Conservation (phyloP, 2,329 filamentous ascomycete genomes). For the Cryphonectria nitschkei region DNA sequence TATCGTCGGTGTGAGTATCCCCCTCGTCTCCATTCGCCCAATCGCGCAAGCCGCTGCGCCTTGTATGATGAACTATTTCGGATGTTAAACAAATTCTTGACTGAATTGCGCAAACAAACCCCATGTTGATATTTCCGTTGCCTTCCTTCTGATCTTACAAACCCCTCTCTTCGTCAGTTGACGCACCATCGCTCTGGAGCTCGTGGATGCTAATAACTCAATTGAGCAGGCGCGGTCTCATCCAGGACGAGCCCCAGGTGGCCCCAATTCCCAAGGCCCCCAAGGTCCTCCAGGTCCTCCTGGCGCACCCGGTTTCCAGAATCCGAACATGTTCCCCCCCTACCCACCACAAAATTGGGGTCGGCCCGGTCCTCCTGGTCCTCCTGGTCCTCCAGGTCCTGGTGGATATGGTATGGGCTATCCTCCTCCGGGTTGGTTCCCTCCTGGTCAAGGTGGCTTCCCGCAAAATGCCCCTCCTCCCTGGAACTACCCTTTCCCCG, state of each 20-base stretch:
- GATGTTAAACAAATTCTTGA: slow-evolving; percentile 87
- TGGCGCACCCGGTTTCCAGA: slow-evolving; percentile 36
- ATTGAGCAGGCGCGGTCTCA: slow-evolving; percentile 46
- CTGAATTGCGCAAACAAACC: slow-evolving; percentile 88
- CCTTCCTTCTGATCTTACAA: slow-evolving; percentile 92
- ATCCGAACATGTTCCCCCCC: slow-evolving; percentile 33
- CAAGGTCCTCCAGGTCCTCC: slow-evolving; percentile 32
- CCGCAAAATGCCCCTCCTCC: slow-evolving; percentile 66
- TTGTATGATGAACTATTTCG: slow-evolving; percentile 91
- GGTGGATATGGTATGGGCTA: slow-evolving; percentile 69
- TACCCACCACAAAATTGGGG: slow-evolving; percentile 39
- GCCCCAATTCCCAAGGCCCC: slow-evolving; percentile 24
- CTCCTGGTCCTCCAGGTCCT: slow-evolving; percentile 35
- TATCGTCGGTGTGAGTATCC: slow-evolving; percentile 89
- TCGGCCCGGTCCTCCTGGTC: slow-evolving; percentile 35
- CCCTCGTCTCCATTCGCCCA: slow-evolving; percentile 18
- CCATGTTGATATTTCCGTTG: slow-evolving; percentile 99
- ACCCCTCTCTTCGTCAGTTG: slow-evolving; percentile 32
- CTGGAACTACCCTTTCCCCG: slow-evolving; percentile 65
- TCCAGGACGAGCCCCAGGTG: slow-evolving; percentile 32
- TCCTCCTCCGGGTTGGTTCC: slow-evolving; percentile 77
- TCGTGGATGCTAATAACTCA: slow-evolving; percentile 35
- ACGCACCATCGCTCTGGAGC: slow-evolving; percentile 22
- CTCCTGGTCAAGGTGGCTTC: slow-evolving; percentile 74
- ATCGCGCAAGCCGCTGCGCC: slow-evolving; percentile 30